Conservation (phyloP, 2,329 filamentous ascomycete species). For the Ophiostoma triangulosporum region DNA sequence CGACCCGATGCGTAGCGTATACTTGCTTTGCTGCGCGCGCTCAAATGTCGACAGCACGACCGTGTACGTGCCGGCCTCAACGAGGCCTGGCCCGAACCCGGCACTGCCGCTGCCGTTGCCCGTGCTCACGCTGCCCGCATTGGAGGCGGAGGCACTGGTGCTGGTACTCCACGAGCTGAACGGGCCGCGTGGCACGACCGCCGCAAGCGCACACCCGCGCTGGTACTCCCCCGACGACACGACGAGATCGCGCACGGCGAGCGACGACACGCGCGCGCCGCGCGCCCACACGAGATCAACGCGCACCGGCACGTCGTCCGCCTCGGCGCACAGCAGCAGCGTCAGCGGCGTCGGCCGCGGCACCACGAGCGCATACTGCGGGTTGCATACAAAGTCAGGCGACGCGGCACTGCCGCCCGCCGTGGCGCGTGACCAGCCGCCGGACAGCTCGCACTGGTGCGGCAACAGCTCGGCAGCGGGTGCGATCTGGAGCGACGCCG, state of each 20-base stretch:
- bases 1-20: slow-evolving; percentile 57
- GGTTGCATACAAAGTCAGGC: slow-evolving; percentile 67
- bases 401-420: slow-evolving; percentile 76
- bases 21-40: slow-evolving; percentile 59
- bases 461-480: slow-evolving; percentile 47
- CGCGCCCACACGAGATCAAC: slow-evolving; percentile 71
- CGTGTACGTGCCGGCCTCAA: slow-evolving; percentile 68
- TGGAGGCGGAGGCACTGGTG: too few species aligned
- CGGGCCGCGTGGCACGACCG: slow-evolving; percentile 25
- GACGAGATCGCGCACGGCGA: slow-evolving; percentile 65
- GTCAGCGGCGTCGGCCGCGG: slow-evolving; percentile 46
- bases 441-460: slow-evolving; percentile 42
- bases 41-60: slow-evolving; percentile 88
- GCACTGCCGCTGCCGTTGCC: slow-evolving; percentile 10
- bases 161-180: too few species aligned
- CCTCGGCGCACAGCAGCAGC: slow-evolving; percentile 57
- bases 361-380: slow-evolving; percentile 63
- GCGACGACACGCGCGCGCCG: slow-evolving; percentile 48
- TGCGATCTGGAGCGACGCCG: slow-evolving; percentile 45
- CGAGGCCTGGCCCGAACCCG: slow-evolving; percentile 14
- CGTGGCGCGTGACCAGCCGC: slow-evolving; percentile 63
- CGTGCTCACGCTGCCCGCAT: slow-evolving; percentile 1
- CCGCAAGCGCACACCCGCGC: slow-evolving; percentile 60
- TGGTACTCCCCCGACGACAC: slow-evolving; percentile 81
- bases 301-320: slow-evolving; percentile 60